phyloP scores from a whole-genome alignment of 2,329 filamentous ascomycete genomes.

The Apiospora koreana region DNA sequence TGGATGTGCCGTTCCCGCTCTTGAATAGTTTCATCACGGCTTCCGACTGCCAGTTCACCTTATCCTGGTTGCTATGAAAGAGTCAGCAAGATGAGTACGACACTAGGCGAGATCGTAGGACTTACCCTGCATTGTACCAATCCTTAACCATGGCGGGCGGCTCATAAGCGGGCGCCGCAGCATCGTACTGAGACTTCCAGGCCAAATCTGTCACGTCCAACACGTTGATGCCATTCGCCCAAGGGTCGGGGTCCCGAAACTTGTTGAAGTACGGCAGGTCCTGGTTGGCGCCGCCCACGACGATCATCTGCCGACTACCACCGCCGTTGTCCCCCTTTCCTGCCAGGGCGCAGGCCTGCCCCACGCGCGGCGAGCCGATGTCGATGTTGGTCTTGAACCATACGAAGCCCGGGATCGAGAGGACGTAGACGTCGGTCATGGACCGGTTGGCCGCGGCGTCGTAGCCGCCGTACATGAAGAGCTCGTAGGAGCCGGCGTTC shows the following conservation, averaged over 20 bases:
- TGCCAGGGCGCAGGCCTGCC: conserved; percentile 8
- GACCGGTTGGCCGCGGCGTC: background rate
- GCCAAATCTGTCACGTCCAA: conserved; percentile 7
- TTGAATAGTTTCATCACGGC: conserved; percentile 9
- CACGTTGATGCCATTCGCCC: conserved; percentile 13
- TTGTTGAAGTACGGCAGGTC: background rate
- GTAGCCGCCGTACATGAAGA: conserved; percentile 15
- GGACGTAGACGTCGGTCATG: conserved; percentile 14
- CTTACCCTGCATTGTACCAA: conserved; percentile 16
- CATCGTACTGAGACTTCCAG: conserved; percentile 12
- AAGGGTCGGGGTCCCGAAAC: conserved; percentile 11
- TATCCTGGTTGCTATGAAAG: background rate
- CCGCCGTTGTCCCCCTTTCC: background rate
- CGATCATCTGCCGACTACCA: conserved; percentile 12
- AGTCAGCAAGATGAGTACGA: background rate
- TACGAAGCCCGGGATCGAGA: conserved; percentile 17
- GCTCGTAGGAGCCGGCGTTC: conserved; percentile 4
- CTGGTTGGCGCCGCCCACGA: conserved; percentile 12
- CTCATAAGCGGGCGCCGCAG: conserved; percentile 8
- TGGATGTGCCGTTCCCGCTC: background rate
- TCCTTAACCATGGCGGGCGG: conserved; percentile 1
- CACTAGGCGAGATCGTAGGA: background rate
- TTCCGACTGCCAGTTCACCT: background rate
- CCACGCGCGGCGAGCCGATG: conserved; percentile 4
- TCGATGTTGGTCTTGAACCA: conserved; percentile 13